A percentile compares a stretch with the other conserved stretches of the same genome.
Evolutionary conservation across 1,139 yeast genomes (phyloP).

Genomic region (Pichia sp.): DNA sequence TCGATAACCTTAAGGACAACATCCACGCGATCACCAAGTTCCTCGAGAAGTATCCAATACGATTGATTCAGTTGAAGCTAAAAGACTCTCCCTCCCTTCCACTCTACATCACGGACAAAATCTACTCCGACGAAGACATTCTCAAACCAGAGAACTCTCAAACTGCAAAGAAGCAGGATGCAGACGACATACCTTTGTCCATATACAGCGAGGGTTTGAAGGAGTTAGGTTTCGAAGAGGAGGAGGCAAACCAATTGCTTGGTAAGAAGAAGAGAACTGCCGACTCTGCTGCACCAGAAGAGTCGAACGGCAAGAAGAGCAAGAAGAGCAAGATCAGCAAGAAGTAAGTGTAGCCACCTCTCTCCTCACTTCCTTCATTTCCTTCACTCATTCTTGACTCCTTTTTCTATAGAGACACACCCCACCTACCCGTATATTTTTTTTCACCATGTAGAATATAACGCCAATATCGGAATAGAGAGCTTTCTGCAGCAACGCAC

Average conservation of each 20-base stretch:
- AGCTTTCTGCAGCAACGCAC: neutral
- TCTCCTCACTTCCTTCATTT: no score
- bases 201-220: conserved; percentile 72
- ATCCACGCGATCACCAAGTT: conserved; percentile 51
- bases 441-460: neutral
- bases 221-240: conserved; percentile 73
- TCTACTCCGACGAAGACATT: conserved; percentile 45
- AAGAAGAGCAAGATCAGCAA: conserved; percentile 2
- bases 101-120: conserved; percentile 60
- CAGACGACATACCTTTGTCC: conserved; percentile 34
- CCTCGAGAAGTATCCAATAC: conserved; percentile 46
- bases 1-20: conserved; percentile 45
- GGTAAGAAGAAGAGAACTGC: conserved; percentile 10
- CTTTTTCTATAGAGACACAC: neutral
- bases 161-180: conserved; percentile 19
- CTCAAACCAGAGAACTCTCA: conserved; percentile 28
- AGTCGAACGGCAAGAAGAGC: conserved; percentile 1
- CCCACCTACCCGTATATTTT: neutral
- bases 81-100: conserved; percentile 79
- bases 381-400: no score
- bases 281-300: conserved; percentile 1
- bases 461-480: neutral
- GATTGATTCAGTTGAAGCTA: conserved; percentile 67
- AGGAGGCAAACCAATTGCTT: conserved; percentile 26
- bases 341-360: neutral